Evolutionary conservation across 257 asterid genomes (phyloP).

Genomic region (Solanum medicagineum): DNA sequence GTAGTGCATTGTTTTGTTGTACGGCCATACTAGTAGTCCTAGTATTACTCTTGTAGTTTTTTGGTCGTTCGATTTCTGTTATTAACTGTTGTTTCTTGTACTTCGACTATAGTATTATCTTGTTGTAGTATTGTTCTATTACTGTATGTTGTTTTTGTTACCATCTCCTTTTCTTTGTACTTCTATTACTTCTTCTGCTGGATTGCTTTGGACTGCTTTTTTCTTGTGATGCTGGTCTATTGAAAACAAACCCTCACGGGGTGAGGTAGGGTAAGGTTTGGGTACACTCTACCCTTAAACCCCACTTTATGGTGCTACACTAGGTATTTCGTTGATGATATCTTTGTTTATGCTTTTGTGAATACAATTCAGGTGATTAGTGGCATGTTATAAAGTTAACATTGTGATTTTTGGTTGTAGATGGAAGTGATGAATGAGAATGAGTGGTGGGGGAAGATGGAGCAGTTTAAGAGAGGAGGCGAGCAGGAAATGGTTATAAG

Average conservation of each 20-base stretch:
- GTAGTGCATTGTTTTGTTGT: background rate
- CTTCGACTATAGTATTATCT: background rate
- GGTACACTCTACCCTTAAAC: no score
- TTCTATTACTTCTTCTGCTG: background rate
- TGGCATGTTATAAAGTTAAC: background rate
- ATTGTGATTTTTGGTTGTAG: constrained; percentile 23
- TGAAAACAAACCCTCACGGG: background rate
- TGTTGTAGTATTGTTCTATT: background rate
- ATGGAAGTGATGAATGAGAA: constrained; percentile 67
- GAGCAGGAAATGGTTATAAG: constrained; percentile 84
- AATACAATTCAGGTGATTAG: background rate
- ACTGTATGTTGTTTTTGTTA: background rate
- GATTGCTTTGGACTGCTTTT: background rate
- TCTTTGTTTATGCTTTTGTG: background rate
- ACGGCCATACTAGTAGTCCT: background rate
- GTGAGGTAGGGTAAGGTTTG: background rate
- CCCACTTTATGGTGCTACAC: no score
- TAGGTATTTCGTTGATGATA: background rate
- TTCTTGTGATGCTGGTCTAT: background rate
- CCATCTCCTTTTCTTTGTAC: background rate
- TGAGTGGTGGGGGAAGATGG: constrained; percentile 87
- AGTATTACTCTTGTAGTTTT: background rate
- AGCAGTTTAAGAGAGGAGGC: constrained; percentile 67
- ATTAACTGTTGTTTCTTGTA: background rate
- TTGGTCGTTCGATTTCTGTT: background rate